Percentiles rank a stretch among this genome's conserved stretches.
Evolutionary conservation across 108 stramenopile species (phyloP).

Genomic region (Cyclotella distinguenda): DNA sequence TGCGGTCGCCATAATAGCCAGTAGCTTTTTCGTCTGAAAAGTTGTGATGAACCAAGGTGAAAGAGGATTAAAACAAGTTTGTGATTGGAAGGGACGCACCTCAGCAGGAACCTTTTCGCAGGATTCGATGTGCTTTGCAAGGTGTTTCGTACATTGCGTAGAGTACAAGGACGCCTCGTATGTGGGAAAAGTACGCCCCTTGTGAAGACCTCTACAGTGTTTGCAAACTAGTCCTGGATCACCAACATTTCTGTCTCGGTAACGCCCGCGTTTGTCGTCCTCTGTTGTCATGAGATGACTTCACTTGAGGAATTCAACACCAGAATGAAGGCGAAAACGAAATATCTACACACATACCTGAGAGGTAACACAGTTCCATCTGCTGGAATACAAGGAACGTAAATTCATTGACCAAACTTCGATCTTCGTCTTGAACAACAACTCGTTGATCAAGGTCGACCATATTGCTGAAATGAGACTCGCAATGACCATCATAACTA

Average conservation of each 20-base stretch:
- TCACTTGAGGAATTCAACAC: too few species aligned
- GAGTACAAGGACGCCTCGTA: not conserved
- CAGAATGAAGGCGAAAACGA: too few species aligned
- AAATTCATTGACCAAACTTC: slow-evolving; percentile 65
- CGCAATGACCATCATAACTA: slow-evolving; percentile 13
- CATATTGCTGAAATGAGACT: slow-evolving; percentile 3
- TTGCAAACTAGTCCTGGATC: slow-evolving; percentile 73
- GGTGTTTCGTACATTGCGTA: slow-evolving; percentile 55
- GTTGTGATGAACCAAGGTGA: too few species aligned
- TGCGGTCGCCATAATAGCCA: too few species aligned
- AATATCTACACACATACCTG: too few species aligned
- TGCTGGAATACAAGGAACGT: slow-evolving; percentile 51
- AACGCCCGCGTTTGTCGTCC: slow-evolving; percentile 52
- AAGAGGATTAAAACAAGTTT: not conserved
- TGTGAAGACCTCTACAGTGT: slow-evolving; percentile 70
- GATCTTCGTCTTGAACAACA: slow-evolving; percentile 62
- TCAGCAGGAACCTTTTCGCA: slow-evolving; percentile 62
- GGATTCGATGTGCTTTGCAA: slow-evolving; percentile 71
- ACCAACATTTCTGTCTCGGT: slow-evolving; percentile 71
- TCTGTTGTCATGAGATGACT: too few species aligned
- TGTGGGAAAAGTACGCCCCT: slow-evolving; percentile 71
- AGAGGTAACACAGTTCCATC: not conserved
- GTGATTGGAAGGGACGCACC: slow-evolving; percentile 1
- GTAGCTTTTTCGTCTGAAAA: too few species aligned
- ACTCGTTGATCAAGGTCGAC: too few species aligned